A percentile compares a stretch with the other conserved stretches of the same genome.
Evolutionary conservation across 2,329 filamentous ascomycete genomes (phyloP).

Genomic region (Colletotrichum sojae): DNA sequence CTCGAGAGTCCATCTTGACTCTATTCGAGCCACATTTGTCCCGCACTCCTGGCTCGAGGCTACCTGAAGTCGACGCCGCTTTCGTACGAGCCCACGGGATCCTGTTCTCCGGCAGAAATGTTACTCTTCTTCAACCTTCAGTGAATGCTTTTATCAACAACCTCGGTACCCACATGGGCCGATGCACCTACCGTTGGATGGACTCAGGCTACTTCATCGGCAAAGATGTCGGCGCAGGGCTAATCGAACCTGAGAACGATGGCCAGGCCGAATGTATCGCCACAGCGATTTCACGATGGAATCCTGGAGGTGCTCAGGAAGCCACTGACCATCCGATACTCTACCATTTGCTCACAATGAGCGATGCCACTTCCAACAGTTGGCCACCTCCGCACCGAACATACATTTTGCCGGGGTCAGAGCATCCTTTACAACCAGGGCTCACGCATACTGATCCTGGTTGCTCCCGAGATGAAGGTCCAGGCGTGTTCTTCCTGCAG

Average conservation of each 20-base stretch:
- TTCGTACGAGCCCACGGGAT: slow-evolving; percentile 14
- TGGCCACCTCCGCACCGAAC: too few species aligned
- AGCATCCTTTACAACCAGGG: too few species aligned
- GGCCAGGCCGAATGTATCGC: too few species aligned
- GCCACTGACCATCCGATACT: too few species aligned
- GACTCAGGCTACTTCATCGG: slow-evolving; percentile 69
- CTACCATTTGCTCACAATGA: too few species aligned
- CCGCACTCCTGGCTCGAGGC: not conserved
- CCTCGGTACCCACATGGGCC: slow-evolving; percentile 71
- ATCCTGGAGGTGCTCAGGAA: too few species aligned
- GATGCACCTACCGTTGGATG: slow-evolving; percentile 65
- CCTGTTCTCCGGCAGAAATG: slow-evolving; percentile 7
- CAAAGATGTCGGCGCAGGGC: slow-evolving; percentile 66
- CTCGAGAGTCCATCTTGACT: slow-evolving; percentile 77
- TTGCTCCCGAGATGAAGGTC: too few species aligned
- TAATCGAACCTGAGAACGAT: slow-evolving; percentile 61
- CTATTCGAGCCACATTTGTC: slow-evolving; percentile 73
- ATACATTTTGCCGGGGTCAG: too few species aligned
- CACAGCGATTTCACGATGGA: too few species aligned
- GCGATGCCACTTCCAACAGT: too few species aligned
- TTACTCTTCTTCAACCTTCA: not conserved
- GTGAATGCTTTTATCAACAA: slow-evolving; percentile 59
- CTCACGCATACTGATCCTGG: too few species aligned
- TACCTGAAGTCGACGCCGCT: slow-evolving; percentile 4
- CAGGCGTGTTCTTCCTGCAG: too few species aligned